Evolutionary conservation across 2,329 filamentous ascomycete species (phyloP).

Genomic region (Thelonectria rubi): DNA sequence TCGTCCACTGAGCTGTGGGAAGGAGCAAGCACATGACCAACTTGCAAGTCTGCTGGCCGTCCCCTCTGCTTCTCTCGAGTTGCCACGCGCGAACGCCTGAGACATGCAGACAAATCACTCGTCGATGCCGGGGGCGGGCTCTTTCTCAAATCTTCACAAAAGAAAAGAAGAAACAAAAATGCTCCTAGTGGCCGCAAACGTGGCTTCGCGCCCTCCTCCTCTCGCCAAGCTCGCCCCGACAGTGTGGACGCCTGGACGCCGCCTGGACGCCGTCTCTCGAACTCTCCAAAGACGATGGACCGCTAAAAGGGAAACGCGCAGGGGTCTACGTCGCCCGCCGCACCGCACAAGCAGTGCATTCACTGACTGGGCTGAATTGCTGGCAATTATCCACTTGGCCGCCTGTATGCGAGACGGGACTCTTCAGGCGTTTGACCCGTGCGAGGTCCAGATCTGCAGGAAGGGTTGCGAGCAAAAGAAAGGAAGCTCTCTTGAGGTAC

Average conservation of each 20-base stretch:
- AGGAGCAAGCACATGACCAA: constrained; percentile 17
- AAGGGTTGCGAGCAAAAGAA: not conserved
- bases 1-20: not conserved
- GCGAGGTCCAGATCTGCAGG: not conserved
- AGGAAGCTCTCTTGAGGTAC: not conserved
- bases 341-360: no score
- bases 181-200: not conserved
- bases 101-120: not conserved
- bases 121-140: no score
- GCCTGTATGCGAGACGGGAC: not conserved
- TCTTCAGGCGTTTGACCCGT: not conserved
- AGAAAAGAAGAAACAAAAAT: not conserved
- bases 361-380: not conserved
- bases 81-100: not conserved
- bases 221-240: constrained; percentile 14
- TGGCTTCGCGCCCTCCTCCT: not conserved
- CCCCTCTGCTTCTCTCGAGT: not conserved
- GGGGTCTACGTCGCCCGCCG: not conserved
- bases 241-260: no score
- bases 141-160: no score
- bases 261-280: constrained; percentile 5
- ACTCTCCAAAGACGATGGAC: constrained; percentile 4
- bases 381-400: not conserved
- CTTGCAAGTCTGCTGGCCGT: constrained; percentile 1
- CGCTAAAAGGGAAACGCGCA: constrained; percentile 3